A percentile compares a stretch with the other conserved stretches of the same genome.
Conservation (phyloP, 176 grass and related monocot genomes). For the Chloris gayana region DNA sequence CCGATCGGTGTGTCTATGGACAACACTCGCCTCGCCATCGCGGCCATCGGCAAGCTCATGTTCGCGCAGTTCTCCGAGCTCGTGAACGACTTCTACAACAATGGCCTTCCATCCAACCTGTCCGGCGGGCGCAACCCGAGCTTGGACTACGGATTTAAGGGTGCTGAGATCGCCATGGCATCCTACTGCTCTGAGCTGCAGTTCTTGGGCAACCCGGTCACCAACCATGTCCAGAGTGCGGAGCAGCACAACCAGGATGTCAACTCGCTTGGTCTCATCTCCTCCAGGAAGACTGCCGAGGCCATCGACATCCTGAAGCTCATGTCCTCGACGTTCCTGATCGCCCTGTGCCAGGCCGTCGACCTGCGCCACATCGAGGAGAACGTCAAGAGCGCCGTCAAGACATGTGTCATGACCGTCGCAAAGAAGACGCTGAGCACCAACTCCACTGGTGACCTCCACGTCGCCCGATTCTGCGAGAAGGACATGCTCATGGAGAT, state of each 20-base stretch:
- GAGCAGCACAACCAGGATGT: conserved; percentile 96
- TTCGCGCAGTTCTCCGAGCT: conserved; percentile 85
- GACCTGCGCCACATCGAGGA: conserved; percentile 76
- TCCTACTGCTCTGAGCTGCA: conserved; percentile 87
- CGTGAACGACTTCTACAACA: conserved; percentile 92
- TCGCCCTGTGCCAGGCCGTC: conserved; percentile 67
- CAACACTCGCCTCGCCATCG: conserved; percentile 73
- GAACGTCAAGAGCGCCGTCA: conserved; percentile 63
- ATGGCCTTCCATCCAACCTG: conserved; percentile 75
- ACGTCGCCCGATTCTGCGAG: conserved; percentile 55
- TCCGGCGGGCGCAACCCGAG: conserved; percentile 80
- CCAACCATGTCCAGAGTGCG: conserved; percentile 88
- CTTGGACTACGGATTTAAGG: conserved; percentile 89
- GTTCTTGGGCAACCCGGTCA: conserved; percentile 81
- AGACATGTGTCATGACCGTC: conserved; percentile 51
- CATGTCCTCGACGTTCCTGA: conserved; percentile 70
- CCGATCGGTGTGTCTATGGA: conserved; percentile 93
- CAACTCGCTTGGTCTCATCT: conserved; percentile 78
- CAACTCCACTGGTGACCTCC: conserved; percentile 47
- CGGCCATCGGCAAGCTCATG: conserved; percentile 86
- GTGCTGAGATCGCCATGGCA: conserved; percentile 85
- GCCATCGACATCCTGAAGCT: conserved; percentile 81
- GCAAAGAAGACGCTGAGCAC: conserved; percentile 64
- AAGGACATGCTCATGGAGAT: conserved; percentile 65
- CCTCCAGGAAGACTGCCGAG: conserved; percentile 69